Evolutionary conservation across 1,284 basidiomycete genomes (phyloP).

Genomic region (Apiotrichum domesticum): DNA sequence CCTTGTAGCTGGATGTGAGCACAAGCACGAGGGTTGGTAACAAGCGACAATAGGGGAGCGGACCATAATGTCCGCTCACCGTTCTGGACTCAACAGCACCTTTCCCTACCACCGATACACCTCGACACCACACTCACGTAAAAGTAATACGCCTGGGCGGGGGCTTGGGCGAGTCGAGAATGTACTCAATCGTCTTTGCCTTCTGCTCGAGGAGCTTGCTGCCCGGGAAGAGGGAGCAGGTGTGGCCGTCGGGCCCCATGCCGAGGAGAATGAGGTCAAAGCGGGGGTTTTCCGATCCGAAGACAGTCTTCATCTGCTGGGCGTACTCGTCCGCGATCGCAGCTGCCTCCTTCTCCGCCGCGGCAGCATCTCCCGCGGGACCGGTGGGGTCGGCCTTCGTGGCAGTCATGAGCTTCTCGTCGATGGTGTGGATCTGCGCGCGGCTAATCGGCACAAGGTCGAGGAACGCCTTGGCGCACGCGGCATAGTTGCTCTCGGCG

Average conservation of each 20-base stretch:
- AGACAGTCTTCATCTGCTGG: constrained; percentile 82
- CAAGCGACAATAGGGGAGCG: too few species aligned
- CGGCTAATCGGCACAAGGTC: constrained; percentile 68
- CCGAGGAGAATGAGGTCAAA: constrained; percentile 93
- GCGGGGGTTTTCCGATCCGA: constrained; percentile 80
- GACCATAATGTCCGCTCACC: too few species aligned
- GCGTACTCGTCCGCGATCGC: constrained; percentile 90
- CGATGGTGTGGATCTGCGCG: constrained; percentile 79
- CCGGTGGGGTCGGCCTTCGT: constrained; percentile 32
- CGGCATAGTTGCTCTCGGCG: constrained; percentile 81
- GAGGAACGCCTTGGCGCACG: constrained; percentile 72
- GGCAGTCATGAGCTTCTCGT: constrained; percentile 58
- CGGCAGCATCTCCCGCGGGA: constrained; percentile 47
- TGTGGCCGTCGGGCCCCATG: constrained; percentile 94
- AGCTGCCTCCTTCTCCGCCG: constrained; percentile 58
- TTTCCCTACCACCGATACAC: too few species aligned
- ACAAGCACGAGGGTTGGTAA: too few species aligned
- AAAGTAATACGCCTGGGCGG: constrained; percentile 78
- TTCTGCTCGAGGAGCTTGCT: constrained; percentile 78
- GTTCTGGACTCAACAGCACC: too few species aligned
- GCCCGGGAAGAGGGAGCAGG: constrained; percentile 90
- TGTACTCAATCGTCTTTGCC: constrained; percentile 88
- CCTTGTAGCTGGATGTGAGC: constrained; percentile 55
- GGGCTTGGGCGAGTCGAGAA: constrained; percentile 92
- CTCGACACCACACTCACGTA: constrained; percentile 30